A percentile compares a stretch with the other conserved stretches of the same genome.
Conservation (phyloP, 106 monocot species). For the Triglochin maritima region DNA sequence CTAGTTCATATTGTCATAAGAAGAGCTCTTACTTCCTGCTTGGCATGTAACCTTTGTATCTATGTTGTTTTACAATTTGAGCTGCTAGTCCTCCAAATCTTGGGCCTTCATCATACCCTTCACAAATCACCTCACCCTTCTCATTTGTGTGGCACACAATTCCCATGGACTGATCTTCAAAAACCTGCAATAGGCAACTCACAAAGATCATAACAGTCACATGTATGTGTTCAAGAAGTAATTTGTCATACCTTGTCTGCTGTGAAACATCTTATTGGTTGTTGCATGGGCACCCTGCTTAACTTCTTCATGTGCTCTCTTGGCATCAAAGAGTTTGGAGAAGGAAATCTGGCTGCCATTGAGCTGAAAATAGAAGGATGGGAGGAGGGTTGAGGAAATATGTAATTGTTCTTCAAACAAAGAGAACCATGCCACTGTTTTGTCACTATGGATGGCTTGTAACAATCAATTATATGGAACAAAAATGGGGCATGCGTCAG, state of each 20-base stretch:
- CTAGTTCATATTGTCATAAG: too few relatives aligned
- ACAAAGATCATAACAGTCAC: not conserved
- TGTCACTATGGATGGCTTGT: too few relatives aligned
- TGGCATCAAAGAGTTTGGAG: not conserved
- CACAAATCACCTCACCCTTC: conserved; percentile 44
- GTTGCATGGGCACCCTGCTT: not conserved
- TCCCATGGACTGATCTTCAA: conserved; percentile 24
- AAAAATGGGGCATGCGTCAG: too few relatives aligned
- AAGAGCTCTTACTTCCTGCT: too few relatives aligned
- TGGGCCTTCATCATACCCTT: conserved; percentile 56
- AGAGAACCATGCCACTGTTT: too few relatives aligned
- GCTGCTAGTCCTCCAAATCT: not conserved
- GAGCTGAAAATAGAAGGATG: not conserved
- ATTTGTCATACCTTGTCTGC: not conserved
- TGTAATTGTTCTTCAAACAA: too few relatives aligned
- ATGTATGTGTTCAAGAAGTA: not conserved
- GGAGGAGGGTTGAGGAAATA: not conserved
- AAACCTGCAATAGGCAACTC: conserved; percentile 19
- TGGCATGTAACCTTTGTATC: too few relatives aligned
- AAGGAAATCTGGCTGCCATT: not conserved
- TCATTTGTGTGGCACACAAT: conserved; percentile 39
- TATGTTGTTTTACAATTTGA: too few relatives aligned
- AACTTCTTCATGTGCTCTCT: not conserved
- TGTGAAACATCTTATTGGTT: not conserved
- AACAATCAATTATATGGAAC: too few relatives aligned